phyloP scores from a whole-genome alignment of 2,329 filamentous ascomycete genomes.

The Colletotrichum graminicola region DNA sequence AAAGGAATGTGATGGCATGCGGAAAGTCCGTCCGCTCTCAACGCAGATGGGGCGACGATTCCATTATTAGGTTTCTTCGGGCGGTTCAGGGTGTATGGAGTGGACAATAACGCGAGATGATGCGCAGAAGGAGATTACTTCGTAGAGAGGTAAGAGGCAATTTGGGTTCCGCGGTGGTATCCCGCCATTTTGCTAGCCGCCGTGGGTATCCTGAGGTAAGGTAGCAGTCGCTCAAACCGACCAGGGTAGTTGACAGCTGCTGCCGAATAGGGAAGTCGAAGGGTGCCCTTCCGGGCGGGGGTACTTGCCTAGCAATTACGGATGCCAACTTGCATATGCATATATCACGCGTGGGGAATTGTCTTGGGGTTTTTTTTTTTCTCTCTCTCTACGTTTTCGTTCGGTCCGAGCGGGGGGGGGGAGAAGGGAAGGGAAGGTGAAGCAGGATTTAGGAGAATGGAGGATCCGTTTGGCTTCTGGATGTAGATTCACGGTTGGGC shows the following conservation, averaged over 20 bases:
- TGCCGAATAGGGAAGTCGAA: conserved; percentile 3
- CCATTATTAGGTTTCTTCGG: not conserved
- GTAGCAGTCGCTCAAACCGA: not conserved
- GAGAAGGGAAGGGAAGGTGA: not conserved
- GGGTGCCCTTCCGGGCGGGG: too few species aligned
- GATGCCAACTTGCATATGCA: not conserved
- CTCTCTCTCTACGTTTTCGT: rapidly evolving
- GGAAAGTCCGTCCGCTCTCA: not conserved
- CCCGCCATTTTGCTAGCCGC: conserved; percentile 10
- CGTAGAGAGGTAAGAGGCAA: not conserved
- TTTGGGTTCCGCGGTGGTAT: not conserved
- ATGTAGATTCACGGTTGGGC: not conserved
- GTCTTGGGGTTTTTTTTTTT: not conserved
- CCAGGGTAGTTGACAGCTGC: not conserved
- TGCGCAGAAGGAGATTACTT: not conserved
- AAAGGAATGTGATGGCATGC: not conserved
- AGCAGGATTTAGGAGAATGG: not conserved
- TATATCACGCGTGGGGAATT: not conserved
- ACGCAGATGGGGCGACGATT: not conserved
- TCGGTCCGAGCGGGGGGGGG: not conserved
- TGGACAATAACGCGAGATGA: not conserved
- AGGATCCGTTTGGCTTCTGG: not conserved
- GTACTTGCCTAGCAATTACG: not conserved
- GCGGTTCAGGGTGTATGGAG: not conserved
- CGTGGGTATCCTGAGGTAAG: not conserved